Evolutionary conservation across 2,329 filamentous ascomycete genomes (phyloP), one percentile per base, ranked within the genome.

Genomic region (Corinectria fuckeliana): DNA sequence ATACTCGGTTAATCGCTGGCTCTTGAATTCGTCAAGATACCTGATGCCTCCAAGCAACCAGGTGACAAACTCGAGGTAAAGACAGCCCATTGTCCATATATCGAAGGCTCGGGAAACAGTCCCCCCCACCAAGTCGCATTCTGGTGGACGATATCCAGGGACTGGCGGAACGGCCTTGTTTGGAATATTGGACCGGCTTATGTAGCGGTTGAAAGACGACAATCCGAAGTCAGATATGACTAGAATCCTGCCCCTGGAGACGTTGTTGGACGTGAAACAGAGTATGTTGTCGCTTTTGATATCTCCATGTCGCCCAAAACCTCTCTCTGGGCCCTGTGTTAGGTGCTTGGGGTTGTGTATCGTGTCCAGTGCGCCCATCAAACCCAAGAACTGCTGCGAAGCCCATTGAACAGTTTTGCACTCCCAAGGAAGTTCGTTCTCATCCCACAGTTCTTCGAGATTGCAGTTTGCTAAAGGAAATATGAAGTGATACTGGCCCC

Each of bases 101-200:
- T 64, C 61, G 9, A 53, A 64, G 1, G 59, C 52, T 23, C 56
- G 38, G 0, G 59, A 64, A 2, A 62, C 11, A 8, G n/a, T 25
- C 0, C 59, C 59, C 0, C 51, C 55, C 3, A 48, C 2, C 1
- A 62, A 50, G 10, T 64, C 61, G 14, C 59, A 62, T 23, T 64
- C 61, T 0, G 59, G 59, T 0, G 61, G 61, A 0, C 59, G 55
- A 11, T 62, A 64, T 0, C 49, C 59, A 0, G 61, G 55, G 2
- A 55, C 42, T 0, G 34, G n/a, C 1, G 56, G 55, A 1, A 64
- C 38, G 0, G 11, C 25, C n/a, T 20, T 10, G 3, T 64, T 62
- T 0, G 61, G 61, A 9, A 62, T 62, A 18, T 64, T 62, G 2
- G 61, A 64, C 3, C 55, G 60, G 28, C 59, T 64, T 23, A 32